A percentile compares a stretch with the other conserved stretches of the same genome.
These are phyloP conservation scores for Candida endomychidarum DNA, from an alignment of 805 yeast genomes.

Conservation along the genomic window DNA sequence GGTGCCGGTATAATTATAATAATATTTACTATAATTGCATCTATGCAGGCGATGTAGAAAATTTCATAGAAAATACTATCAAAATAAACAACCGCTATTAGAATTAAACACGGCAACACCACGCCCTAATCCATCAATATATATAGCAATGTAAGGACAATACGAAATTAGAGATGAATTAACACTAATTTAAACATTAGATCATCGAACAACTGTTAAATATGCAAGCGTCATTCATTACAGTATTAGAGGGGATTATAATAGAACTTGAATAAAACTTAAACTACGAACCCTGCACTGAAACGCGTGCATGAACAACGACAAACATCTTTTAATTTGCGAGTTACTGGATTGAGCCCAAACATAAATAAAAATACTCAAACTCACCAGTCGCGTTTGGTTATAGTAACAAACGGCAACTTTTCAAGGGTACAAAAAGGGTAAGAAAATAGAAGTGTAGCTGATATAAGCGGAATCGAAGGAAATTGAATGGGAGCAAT, in stretches of 20 bases:
- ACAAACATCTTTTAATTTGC: neutral
- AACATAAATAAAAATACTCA: neutral
- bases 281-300: neutral
- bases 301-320: neutral
- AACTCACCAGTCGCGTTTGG: conserved; percentile 1
- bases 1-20: too few species aligned
- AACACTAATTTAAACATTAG: too few species aligned
- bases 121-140: too few species aligned
- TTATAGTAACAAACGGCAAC: neutral
- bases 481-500: neutral
- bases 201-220: too few species aligned
- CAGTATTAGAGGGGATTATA: too few species aligned
- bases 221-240: too few species aligned
- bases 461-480: neutral
- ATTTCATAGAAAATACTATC: neutral
- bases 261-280: too few species aligned
- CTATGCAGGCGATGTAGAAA: neutral
- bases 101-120: too few species aligned
- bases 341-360: neutral
- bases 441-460: neutral
- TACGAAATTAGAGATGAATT: too few species aligned
- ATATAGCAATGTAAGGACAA: too few species aligned
- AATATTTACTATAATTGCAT: too few species aligned
- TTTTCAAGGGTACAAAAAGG: neutral
- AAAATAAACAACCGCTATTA: too few species aligned